phyloP scores from a whole-genome alignment of 2,329 filamentous ascomycete species.

The Chrysoporthe puriensis region DNA sequence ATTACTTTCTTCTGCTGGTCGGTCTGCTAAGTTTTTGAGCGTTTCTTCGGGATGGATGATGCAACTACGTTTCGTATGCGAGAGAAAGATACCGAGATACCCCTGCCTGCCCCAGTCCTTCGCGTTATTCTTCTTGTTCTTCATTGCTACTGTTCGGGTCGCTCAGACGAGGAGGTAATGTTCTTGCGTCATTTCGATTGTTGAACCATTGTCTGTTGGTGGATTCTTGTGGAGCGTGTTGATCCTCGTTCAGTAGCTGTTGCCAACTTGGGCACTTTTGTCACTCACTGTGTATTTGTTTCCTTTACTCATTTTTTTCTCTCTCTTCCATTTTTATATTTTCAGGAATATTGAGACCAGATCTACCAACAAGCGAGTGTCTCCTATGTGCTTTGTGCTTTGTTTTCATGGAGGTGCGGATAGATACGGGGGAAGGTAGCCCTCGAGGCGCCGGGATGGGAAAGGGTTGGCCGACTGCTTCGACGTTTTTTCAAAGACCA shows the following conservation, averaged over 20 bases:
- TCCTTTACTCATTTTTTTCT: neutral
- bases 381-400: neutral
- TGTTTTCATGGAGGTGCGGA: neutral
- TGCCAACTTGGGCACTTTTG: neutral
- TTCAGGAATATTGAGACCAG: neutral
- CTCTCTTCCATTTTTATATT: neutral
- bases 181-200: conserved; percentile 10
- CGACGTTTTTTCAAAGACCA: neutral
- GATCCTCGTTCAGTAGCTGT: neutral
- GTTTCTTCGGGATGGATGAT: conserved; percentile 29
- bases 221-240: neutral
- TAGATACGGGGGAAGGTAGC: neutral
- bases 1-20: conserved; percentile 19
- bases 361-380: neutral
- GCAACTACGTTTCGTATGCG: conserved; percentile 29
- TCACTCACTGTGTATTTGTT: neutral
- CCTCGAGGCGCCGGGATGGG: neutral
- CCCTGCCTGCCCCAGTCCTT: conserved; percentile 23
- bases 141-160: neutral
- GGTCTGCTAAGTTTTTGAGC: conserved; percentile 27
- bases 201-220: neutral
- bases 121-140: neutral
- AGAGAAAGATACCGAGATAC: conserved; percentile 31
- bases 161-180: conserved; percentile 19
- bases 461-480: neutral